Evolutionary conservation across 2,329 filamentous ascomycete genomes (phyloP), one percentile per base, ranked within the genome.

Genomic region (Pseudocercospora musae): DNA sequence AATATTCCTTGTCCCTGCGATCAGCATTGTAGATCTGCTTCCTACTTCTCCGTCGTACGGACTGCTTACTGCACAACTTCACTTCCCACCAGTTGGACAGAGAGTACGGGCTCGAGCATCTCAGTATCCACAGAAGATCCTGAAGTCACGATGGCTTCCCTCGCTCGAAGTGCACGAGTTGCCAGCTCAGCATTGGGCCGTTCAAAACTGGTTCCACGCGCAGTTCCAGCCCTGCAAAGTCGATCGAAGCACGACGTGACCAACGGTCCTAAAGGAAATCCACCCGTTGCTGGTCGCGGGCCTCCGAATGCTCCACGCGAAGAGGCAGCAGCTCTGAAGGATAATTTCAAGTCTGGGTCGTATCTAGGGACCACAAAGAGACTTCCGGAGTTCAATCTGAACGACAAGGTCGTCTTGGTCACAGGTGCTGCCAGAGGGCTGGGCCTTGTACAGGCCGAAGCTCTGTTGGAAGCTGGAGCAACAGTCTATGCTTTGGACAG

Each of bases 311-410:
- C 74, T 46, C 74, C 74, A 13, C 48, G 59, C 25, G 70, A 74
- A 57, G 74, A 76, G 58, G 65, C 70, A n/a, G 62, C 66, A 27
- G 65, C 67, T 0, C 58, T 75, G 27, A 71, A 68, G 52, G 69
- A 74, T 67, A 75, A 74, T 55, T 57, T 54, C 63, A 68, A 62
- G 15, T 60, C 74, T n/a, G 69, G 62, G 18, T 70, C 71, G 1
- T 75, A 69, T 64, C 64, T 76, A 9, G 74, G 74, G n/a, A 76
- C 74, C 2, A 74, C 73, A 11, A 74, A 74, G 63, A 70, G 74
- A 33, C 78, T 93, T 56, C 87, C 89, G 49, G 91, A 95, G 72
- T 95, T 95, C 80, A 88, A 84, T 71, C 82, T 96, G 66, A 82
- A 84, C 66, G 58, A 58, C 42, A 60, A 64, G 42, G 58, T 64